Conservation (phyloP, 805 yeast genomes). For the Saitoella complicata region DNA sequence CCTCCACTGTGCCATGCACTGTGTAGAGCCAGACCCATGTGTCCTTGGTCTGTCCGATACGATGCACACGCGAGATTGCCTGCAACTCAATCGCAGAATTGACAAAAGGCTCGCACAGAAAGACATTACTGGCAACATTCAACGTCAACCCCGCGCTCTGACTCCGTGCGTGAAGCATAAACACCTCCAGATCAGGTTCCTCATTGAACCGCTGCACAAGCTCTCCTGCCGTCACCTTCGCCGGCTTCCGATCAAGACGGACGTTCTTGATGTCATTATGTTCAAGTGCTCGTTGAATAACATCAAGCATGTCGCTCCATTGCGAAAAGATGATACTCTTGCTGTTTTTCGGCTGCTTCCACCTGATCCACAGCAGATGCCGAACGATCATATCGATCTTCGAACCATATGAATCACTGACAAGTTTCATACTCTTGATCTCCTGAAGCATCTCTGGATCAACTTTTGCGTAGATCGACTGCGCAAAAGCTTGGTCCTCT, state of each 20-base stretch:
- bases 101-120: constrained; percentile 81
- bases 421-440: constrained; percentile 23
- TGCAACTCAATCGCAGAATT: constrained; percentile 78
- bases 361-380: constrained; percentile 32
- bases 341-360: constrained; percentile 37
- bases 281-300: constrained; percentile 49
- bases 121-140: constrained; percentile 82
- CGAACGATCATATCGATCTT: constrained; percentile 72
- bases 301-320: constrained; percentile 58
- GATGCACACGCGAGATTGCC: constrained; percentile 79
- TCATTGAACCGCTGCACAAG: constrained; percentile 10
- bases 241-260: neutral
- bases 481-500: too few species aligned
- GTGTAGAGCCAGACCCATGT: constrained; percentile 91
- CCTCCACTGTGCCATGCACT: constrained; percentile 73
- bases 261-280: constrained; percentile 11
- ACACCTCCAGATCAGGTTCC: constrained; percentile 53
- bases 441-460: constrained; percentile 16
- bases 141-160: constrained; percentile 72
- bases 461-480: constrained; percentile 21
- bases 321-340: constrained; percentile 85
- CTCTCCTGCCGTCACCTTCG: neutral
- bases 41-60: constrained; percentile 71
- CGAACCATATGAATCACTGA: constrained; percentile 52
- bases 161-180: constrained; percentile 66